Base-by-base conservation (phyloP, 2,329 filamentous ascomycete genomes). In the Leptographium lundbergii region DNA sequence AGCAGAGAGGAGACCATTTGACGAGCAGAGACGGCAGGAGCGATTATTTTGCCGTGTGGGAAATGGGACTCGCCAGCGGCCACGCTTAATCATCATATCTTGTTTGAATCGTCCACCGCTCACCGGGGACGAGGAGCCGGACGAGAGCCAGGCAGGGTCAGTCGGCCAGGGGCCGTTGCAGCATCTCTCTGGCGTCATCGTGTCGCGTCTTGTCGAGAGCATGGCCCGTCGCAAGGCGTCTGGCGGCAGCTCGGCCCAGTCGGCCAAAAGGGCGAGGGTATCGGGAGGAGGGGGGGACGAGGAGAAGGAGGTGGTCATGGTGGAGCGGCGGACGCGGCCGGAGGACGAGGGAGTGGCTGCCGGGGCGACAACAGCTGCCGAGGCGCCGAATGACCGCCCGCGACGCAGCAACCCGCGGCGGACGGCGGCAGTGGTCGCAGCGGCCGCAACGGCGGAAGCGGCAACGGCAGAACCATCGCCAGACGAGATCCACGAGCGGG, bases 401-500 rank as follows among this genome's bases (percentile, higher is more conserved):
- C 24, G 39, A 22, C 57, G 57, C 17, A 36, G 57, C 24, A 48
- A 47, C 19, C 45, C 36, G 13, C 57, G 59, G 7, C 50, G 60
- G 4, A 54, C 54, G 1, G 59, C 56, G 3, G 59, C 59, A 4
- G 51, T 57, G 2, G 60, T 57, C 19, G 60, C 59, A 11, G 27
- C 42, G 14, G 52, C 60, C 56, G 52, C 50, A 2, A 50, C 39
- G 2, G 42, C 52, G 5, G 59, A 60, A 34, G 58, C 53, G 7
- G 61, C 59, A 3, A n/a, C 50, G 42, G 51, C 47, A 2, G 61
- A 62, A 7, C 61, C 62, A 9, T 14, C 45, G 6, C 45, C 10
- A 48, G 67, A 53, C 56, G 63, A 29, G 62, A 65, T 59, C 56
- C 63, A 51, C 58, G 68, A 60, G 65, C 65, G 51, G 56, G 68